Base-by-base conservation (phyloP, 805 yeast species). In the Ogataea polymorpha region DNA sequence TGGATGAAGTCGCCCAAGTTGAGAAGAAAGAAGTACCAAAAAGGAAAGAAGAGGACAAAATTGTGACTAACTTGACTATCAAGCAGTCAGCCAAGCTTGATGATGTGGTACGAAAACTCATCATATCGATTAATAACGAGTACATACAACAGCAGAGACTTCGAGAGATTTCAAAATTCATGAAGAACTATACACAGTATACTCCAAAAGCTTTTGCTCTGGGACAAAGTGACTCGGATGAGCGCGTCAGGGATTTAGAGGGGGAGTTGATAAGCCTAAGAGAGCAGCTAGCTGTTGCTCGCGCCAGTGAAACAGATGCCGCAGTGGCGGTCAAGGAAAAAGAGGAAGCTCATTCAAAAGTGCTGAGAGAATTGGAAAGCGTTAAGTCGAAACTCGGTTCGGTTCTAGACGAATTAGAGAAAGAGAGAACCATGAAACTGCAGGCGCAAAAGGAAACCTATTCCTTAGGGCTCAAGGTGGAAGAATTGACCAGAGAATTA, bases 131-230 rank as follows among this genome's bases (percentile, higher is more conserved):
- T 14, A 71, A 79, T 37, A 68, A 74, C 47, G 79, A 79, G 41
- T 80, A 75, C 50, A 68, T 79, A 38, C 84, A 83, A 51, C 79
- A 72, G 49, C 67, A 75, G 48, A 71, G 79, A 42, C 58, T 83
- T 39, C 65, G 66, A 32, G 71, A 82, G 9, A 64, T 85, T 30
- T 79, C 77, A 25, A 65, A 62, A 17, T 83, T 81, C 49, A 57
- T 84, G 44, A 61, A 63, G 31, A 72, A 70, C 44, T 85, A 79
- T 50, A 72, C 63, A 10, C 46, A 50, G 18, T 45, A 41, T 7
- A 34, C 48, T 12, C 41, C 37, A 30, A 18, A 23, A 35, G 26
- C 27, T 27, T 11, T 27, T 27, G 28, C 18, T 20, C 15, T 10
- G 33, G n/a, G 21, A 20, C 17, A 37, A 39, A 31, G 44, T 18